Evolutionary conservation across 768 basidiomycete species (phyloP).

Genomic region (Tricholoma hemisulphureum): DNA sequence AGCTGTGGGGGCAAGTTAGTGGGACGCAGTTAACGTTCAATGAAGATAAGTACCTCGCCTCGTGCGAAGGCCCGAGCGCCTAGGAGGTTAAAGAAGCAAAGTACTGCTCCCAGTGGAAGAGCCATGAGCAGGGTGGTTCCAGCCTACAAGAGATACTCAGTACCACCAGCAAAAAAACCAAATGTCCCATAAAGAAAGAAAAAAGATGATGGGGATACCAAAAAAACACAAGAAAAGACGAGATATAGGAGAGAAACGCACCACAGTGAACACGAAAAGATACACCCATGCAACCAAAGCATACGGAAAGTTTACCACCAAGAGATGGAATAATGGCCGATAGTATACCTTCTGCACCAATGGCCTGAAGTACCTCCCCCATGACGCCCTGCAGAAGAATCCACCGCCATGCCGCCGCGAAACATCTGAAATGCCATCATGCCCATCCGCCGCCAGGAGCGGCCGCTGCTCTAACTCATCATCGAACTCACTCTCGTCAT

Average conservation of each 20-base stretch:
- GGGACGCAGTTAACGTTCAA: not conserved
- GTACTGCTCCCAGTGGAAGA: constrained; percentile 70
- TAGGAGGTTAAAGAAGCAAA: constrained; percentile 75
- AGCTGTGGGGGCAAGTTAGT: constrained; percentile 38
- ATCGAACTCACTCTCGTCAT: constrained; percentile 34
- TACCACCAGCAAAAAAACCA: not conserved
- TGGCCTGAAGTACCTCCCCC: constrained; percentile 66
- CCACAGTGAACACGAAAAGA: constrained; percentile 78
- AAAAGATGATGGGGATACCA: not conserved
- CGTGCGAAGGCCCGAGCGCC: constrained; percentile 71
- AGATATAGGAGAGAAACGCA: constrained; percentile 35
- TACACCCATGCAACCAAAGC: constrained; percentile 77
- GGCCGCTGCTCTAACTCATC: constrained; percentile 29
- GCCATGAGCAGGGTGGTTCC: constrained; percentile 81
- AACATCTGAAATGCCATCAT: constrained; percentile 12
- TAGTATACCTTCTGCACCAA: constrained; percentile 58
- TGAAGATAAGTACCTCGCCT: constrained; percentile 53
- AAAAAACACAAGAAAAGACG: not conserved
- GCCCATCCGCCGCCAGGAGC: constrained; percentile 6
- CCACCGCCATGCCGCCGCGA: constrained; percentile 12
- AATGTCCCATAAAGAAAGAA: not conserved
- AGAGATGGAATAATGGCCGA: constrained; percentile 62
- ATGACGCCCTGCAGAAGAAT: constrained; percentile 36
- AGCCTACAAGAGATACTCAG: constrained; percentile 40
- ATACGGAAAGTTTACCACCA: constrained; percentile 76